Base-by-base conservation (phyloP, 179 eudicot genomes). In the Beta lomatogona region DNA sequence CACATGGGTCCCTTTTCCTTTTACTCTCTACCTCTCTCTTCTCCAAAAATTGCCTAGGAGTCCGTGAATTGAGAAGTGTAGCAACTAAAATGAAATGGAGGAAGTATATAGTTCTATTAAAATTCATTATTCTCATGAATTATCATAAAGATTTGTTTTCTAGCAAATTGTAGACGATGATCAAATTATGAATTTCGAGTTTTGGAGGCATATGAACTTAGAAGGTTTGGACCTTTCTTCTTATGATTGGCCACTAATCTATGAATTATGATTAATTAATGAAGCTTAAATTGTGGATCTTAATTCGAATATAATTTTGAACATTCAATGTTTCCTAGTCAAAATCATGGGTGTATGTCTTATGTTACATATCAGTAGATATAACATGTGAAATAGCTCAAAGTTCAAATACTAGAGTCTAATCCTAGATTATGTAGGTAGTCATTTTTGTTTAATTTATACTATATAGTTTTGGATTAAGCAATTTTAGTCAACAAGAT, bases 401-500 rank as follows among this genome's bases (percentile, higher is more conserved):
- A 72, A 72, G 21, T 72, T 72, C 45, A 52, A 52, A 52, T 52
- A n/a, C 60, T 72, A 72, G 58, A 44, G 73, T 69, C 73, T 69
- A 69, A n/a, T 21, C 41, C 41, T 52, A 72, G 60, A 6, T 58
- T 52, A 50, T 11, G 36, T n/a, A 22, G 16, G 9, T 72, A 48
- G 76, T 8, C 14, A 71, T 10, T 3, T 36, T 67, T 31, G 10
- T 31, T 55, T 11, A 14, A 9, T 55, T 54, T 36, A 36, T 36
- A 36, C 41, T 36, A 36, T 36, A 3, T 36, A 36, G 41, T 36
- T 36, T 67, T 31, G 59, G 76, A 72, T 48, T 50, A 72, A 72
- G 9, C 6, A 9, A 6, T 8, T 41, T 72, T 18, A 55, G 64
- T 54, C 64, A 73, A 28, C 64, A 13, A 22, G 21, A 15, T 54